Evolutionary conservation across 148 eudicot species (phyloP), one percentile per base, ranked within the genome.

Genomic region (Nepenthes gracilis): DNA sequence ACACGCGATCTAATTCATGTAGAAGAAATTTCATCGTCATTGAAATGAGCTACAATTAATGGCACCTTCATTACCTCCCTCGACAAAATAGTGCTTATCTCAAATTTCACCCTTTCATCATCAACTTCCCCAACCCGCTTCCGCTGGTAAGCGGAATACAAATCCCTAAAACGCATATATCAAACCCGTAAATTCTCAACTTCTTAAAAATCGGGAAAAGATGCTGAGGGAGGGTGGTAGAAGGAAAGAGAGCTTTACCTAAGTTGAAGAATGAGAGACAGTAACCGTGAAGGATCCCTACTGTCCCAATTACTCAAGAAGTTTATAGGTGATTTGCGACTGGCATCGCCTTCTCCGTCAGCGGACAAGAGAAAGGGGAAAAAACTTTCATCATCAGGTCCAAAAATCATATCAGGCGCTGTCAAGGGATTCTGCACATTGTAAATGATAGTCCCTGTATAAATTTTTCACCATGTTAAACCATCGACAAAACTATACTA

Each of bases 361-460:
- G n/a, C 47, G 11, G 77, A 66, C 36, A 69, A 54, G 13, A 66
- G 67, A 70, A 67, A 85, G 0, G 90, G 84, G 33, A 65, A 57
- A 70, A 88, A 88, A 40, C 59, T 57, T 61, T 80, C 96, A 77
- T 92, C 96, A 53, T 83, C 90, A 2, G 83, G 79, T 3, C 96
- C 97, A 60, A 92, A 92, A 49, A 92, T 76, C 14, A 92, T 65
- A 72, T 92, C 98, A 1, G 98, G 98, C 33, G 88, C 82, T 48
- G 67, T 61, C 67, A 92, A 73, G 23, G 96, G 98, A 69, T 79
- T 78, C 55, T 77, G 69, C 50, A 84, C 80, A 73, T 88, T 84
- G 85, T 72, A 92, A 43, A 85, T 63, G 8, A 88, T 72, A 70
- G 85, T 94, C 98, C 98, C 97, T 88, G 64, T 14, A 58, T 33